Conservation (phyloP, 2,329 filamentous ascomycete species). For the Beauveria sp. region DNA sequence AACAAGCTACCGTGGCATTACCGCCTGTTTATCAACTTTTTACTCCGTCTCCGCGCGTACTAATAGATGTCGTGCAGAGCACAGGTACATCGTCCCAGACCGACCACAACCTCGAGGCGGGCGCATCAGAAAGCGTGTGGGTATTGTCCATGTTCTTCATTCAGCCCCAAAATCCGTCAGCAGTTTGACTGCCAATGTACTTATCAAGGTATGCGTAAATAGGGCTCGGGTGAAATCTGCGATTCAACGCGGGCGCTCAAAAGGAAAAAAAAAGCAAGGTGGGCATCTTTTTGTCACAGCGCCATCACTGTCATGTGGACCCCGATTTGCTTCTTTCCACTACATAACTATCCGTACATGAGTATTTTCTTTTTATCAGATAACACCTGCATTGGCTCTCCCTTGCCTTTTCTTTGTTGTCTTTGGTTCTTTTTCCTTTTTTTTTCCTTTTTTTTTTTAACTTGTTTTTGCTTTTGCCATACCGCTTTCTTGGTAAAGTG, state of each 20-base stretch:
- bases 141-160: too few relatives aligned
- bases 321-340: background rate
- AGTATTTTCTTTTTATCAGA: background rate
- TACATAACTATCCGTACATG: background rate
- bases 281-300: background rate
- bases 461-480: background rate
- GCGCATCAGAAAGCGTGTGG: too few relatives aligned
- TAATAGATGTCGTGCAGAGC: background rate
- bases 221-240: background rate
- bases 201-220: background rate
- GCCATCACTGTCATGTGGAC: background rate
- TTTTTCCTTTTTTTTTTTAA: background rate
- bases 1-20: background rate
- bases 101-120: background rate
- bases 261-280: constrained; percentile 2
- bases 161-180: too few relatives aligned
- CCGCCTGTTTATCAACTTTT: background rate
- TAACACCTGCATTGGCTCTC: background rate
- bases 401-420: background rate
- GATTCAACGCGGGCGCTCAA: background rate
- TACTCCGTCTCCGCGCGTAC: background rate
- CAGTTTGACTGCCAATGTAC: too few relatives aligned
- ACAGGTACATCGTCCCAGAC: background rate
- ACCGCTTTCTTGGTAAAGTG: background rate
- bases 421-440: background rate